Evolutionary conservation across 164 flowering plant genomes (phyloP).

Genomic region (Platanus orientalis): DNA sequence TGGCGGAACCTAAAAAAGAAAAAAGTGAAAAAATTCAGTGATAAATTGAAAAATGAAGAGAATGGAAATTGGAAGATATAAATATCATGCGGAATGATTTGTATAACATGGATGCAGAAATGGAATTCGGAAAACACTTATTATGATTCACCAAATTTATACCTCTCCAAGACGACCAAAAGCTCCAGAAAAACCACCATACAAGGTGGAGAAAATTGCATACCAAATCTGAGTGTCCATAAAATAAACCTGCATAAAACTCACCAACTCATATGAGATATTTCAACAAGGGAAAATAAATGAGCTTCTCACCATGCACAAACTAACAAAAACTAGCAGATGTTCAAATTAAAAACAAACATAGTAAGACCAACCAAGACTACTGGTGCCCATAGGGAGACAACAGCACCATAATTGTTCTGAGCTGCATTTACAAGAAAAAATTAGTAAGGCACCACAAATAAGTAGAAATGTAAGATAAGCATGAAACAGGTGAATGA

Average conservation of each 20-base stretch:
- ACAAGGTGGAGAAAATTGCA: conserved; percentile 74
- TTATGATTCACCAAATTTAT: conserved; percentile 11
- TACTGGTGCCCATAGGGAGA: conserved; percentile 87
- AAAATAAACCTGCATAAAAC: conserved; percentile 71
- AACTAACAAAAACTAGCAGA: not conserved
- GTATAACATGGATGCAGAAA: not conserved
- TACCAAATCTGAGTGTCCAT: conserved; percentile 99
- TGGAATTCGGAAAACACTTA: not conserved
- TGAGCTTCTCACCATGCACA: not conserved
- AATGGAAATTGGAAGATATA: too few relatives aligned
- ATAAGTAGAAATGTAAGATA: conserved; percentile 2
- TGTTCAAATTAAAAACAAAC: not conserved
- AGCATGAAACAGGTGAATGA: not conserved
- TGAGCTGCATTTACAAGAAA: conserved; percentile 49
- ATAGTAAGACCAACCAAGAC: conserved; percentile 48
- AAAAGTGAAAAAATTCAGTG: too few relatives aligned
- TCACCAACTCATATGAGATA: conserved; percentile 6
- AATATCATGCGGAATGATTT: too few relatives aligned
- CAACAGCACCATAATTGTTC: conserved; percentile 71
- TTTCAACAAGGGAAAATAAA: conserved; percentile 2
- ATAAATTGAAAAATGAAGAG: too few relatives aligned
- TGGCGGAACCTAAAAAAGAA: too few relatives aligned
- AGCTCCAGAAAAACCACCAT: conserved; percentile 88
- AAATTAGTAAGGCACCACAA: conserved; percentile 2
- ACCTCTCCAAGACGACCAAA: conserved; percentile 96